Conservation (phyloP, 805 yeast genomes). For the Pichia rugopelliculosa region DNA sequence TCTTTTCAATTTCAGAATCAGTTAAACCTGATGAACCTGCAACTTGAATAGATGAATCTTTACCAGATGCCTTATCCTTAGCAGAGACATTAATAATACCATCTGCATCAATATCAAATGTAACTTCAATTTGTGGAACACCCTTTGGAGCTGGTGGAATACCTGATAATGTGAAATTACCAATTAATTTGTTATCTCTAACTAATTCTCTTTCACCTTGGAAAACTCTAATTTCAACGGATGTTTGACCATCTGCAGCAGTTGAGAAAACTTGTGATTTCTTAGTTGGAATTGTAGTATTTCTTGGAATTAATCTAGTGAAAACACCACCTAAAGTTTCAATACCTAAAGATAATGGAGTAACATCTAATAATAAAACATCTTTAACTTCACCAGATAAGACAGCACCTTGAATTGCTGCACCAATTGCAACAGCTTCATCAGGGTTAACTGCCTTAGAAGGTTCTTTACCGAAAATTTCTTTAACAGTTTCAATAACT, state of each 20-base stretch:
- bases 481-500: constrained; percentile 54
- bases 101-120: constrained; percentile 95
- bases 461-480: constrained; percentile 55
- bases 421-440: constrained; percentile 88
- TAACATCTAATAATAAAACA: constrained; percentile 71
- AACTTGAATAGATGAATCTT: constrained; percentile 67
- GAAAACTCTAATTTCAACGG: constrained; percentile 96
- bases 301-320: constrained; percentile 84
- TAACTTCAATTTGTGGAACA: constrained; percentile 89
- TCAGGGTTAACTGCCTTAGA: constrained; percentile 78
- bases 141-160: constrained; percentile 95
- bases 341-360: constrained; percentile 88
- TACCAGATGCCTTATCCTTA: constrained; percentile 68
- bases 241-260: constrained; percentile 93
- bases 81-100: constrained; percentile 83
- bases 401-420: constrained; percentile 85
- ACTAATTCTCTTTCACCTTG: constrained; percentile 99
- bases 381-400: constrained; percentile 76
- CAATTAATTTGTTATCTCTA: constrained; percentile 94
- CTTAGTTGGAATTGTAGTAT: constrained; percentile 95
- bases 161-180: constrained; percentile 92
- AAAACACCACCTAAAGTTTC: constrained; percentile 98
- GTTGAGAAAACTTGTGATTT: constrained; percentile 95
- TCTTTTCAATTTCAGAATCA: constrained; percentile 56
- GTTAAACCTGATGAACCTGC: constrained; percentile 64